Evolutionary conservation across 2,329 filamentous ascomycete species (phyloP).

Genomic region (Alternaria panax): DNA sequence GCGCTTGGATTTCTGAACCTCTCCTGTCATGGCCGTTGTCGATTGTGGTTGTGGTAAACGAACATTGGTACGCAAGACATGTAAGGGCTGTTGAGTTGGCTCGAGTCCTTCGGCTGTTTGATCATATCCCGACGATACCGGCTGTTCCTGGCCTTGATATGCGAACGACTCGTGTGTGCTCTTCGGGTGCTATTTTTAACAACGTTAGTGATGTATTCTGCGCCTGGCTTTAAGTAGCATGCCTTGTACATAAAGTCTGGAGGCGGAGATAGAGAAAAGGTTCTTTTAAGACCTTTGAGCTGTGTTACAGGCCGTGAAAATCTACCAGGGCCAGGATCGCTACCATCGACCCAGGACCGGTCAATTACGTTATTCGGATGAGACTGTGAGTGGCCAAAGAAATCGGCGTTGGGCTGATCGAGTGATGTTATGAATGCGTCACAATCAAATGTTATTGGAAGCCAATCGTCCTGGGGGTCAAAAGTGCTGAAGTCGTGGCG

Average conservation of each 20-base stretch:
- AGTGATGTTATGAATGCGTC: not conserved
- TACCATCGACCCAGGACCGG: not conserved
- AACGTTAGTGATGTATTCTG: not conserved
- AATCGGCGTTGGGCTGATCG: not conserved
- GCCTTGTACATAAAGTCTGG: not conserved
- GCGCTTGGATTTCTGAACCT: not conserved
- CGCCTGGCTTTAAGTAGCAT: not conserved
- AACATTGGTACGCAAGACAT: not conserved
- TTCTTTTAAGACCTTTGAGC: not conserved
- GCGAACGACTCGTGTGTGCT: not conserved
- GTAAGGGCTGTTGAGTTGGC: not conserved
- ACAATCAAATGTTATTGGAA: not conserved
- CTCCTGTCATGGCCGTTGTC: not conserved
- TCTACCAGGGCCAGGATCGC: not conserved
- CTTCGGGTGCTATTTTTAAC: not conserved
- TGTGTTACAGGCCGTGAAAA: not conserved
- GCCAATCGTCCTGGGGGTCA: not conserved
- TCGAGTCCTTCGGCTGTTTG: not conserved
- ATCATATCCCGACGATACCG: too few species aligned
- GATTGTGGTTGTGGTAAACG: not conserved
- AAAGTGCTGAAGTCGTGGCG: not conserved
- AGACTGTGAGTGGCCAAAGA: not conserved
- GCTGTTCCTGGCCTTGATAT: too few species aligned
- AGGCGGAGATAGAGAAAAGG: not conserved
- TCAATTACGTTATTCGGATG: not conserved